phyloP scores from a whole-genome alignment of 495 filamentous ascomycete species.

The Glarea lozoyensis region DNA sequence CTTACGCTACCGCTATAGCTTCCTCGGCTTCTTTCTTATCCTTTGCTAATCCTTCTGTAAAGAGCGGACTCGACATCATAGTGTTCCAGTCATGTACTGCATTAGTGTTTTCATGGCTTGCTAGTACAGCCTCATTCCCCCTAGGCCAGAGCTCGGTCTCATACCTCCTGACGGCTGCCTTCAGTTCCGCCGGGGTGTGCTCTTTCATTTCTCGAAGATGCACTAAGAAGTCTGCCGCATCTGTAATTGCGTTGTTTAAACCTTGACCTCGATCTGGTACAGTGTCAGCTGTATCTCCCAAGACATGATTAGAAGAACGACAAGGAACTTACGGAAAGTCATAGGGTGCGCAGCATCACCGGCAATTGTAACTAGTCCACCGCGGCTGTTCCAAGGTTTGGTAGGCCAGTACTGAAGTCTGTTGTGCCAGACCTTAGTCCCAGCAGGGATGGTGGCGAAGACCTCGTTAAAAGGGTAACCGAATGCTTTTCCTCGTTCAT shows the following conservation, averaged over 20 bases:
- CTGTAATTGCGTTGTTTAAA: slow-evolving; percentile 37
- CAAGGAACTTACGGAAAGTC: slow-evolving; percentile 38
- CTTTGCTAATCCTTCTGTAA: slow-evolving; percentile 4
- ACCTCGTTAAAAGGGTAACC: slow-evolving; percentile 17
- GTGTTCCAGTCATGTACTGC: slow-evolving; percentile 30
- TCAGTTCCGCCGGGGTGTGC: slow-evolving; percentile 16
- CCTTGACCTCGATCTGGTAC: slow-evolving; percentile 36
- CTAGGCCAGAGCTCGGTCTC: slow-evolving; percentile 28
- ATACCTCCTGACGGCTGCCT: slow-evolving; percentile 20
- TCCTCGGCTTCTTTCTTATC: too few relatives aligned
- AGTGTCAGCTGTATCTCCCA: not conserved
- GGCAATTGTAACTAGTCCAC: slow-evolving; percentile 36
- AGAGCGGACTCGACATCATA: slow-evolving; percentile 10
- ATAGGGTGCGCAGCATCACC: slow-evolving; percentile 53
- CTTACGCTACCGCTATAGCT: too few relatives aligned
- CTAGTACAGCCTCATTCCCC: slow-evolving; percentile 23
- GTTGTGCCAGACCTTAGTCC: slow-evolving; percentile 15
- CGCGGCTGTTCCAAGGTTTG: slow-evolving; percentile 28
- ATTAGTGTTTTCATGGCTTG: slow-evolving; percentile 23
- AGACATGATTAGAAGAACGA: slow-evolving; percentile 5
- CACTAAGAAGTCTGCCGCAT: slow-evolving; percentile 26
- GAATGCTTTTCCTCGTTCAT: slow-evolving; percentile 5
- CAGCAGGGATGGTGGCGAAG: slow-evolving; percentile 12
- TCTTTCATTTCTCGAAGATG: slow-evolving; percentile 19
- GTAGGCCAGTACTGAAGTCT: slow-evolving; percentile 22